Base-by-base conservation (phyloP, 306 rosid species). In the Begonia peltatifolia region DNA sequence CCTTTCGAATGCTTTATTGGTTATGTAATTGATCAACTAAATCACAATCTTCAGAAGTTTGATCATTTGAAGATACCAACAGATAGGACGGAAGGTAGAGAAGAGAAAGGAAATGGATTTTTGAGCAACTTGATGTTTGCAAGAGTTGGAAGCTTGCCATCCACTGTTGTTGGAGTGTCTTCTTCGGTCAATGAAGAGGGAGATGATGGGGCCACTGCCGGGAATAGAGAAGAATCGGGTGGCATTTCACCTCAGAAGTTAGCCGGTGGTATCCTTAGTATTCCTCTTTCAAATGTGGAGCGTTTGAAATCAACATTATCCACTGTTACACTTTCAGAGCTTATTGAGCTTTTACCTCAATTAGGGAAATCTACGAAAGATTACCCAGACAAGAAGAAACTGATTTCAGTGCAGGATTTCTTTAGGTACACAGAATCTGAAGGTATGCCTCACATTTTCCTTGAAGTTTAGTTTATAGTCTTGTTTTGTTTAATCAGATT, bases 401-500 rank as follows among this genome's bases (percentile, higher is more conserved):
- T 92, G 14, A 54, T 83, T 65, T 92, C 93, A 9, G 99, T 92
- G 51, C 94, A 92, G 62, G 99, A 87, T 79, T 92, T 92, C 77
- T 92, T 92, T 72, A 81, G 94, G 77, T 92, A 92, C 83, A 77
- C 99, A 18, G 96, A 87, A 66, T 62, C 96, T n/a, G 99, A 92
- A 92, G 99, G 99, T 92, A 74, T 51, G 54, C 60, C 11, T 48
- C 11, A 22, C 9, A 11, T 41, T 67, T 64, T 71, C 54, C 66
- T 63, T 70, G 22, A 13, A 13, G 13, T 46, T 22, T 3, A 17
- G 2, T 49, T 25, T 25, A 25, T 25, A 25, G 35, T 25, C 35
- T 17, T 25, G 35, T 25, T 25, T 25, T 25, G 18, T 25, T 14
- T 14, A 50, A 20, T 61, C 12, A 42, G 43, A 25, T 23, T 25